A percentile compares a stretch with the other conserved stretches of the same genome.
These are phyloP conservation scores for Petunia axillaris DNA, from an alignment of 257 asterid species.

Conservation along the genomic window DNA sequence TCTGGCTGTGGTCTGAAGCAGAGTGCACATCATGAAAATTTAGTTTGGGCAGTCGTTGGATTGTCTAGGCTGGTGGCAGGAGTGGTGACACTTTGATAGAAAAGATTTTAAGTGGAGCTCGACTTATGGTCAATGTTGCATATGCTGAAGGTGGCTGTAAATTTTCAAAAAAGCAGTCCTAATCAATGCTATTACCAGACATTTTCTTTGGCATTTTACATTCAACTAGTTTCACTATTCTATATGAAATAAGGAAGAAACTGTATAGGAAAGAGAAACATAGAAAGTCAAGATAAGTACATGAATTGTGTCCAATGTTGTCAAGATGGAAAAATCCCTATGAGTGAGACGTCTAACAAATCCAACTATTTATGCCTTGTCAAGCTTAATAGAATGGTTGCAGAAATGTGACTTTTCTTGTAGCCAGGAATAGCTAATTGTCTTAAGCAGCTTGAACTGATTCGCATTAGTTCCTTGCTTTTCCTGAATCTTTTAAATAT, in stretches of 20 bases:
- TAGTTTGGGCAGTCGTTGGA: not conserved
- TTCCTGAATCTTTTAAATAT: too few relatives aligned
- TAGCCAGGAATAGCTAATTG: too few relatives aligned
- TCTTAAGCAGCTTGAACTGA: too few relatives aligned
- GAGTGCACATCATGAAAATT: constrained; percentile 6
- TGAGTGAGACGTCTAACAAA: too few relatives aligned
- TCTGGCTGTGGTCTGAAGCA: constrained; percentile 11
- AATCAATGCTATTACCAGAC: not conserved
- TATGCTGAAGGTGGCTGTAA: constrained; percentile 15
- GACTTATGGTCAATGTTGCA: constrained; percentile 11
- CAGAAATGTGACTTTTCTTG: too few relatives aligned
- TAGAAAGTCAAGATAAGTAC: constrained; percentile 8
- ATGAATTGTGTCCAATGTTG: not conserved
- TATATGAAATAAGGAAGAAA: not conserved
- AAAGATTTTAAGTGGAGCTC: not conserved
- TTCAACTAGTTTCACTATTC: not conserved
- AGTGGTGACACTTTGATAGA: not conserved
- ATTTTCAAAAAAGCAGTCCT: constrained; percentile 1
- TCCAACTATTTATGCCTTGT: too few relatives aligned
- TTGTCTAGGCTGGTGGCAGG: constrained; percentile 13
- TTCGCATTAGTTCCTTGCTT: too few relatives aligned
- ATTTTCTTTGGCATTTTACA: not conserved
- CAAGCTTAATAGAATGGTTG: too few relatives aligned
- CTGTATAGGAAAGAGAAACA: not conserved
- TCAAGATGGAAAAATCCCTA: not conserved